A percentile compares a stretch with the other conserved stretches of the same genome.
Conservation (phyloP, 169 alveolate genomes). For the Theileria equi region DNA sequence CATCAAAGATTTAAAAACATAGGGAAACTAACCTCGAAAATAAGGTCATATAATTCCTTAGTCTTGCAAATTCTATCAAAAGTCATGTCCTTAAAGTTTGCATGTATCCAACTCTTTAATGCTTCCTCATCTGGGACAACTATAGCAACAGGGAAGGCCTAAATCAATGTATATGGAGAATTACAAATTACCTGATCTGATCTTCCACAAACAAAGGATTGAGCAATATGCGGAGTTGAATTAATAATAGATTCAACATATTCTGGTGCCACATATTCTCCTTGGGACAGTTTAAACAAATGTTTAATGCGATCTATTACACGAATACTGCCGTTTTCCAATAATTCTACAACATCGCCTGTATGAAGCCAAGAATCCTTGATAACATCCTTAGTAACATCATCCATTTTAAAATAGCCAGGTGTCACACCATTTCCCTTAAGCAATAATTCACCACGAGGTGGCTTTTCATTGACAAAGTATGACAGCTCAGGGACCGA, state of each 20-base stretch:
- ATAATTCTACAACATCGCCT: constrained; percentile 89
- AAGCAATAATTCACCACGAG: constrained; percentile 90
- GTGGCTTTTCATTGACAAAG: constrained; percentile 76
- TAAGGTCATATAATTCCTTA: constrained; percentile 12
- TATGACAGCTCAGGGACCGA: constrained; percentile 92
- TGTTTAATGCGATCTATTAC: constrained; percentile 92
- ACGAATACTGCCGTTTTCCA: constrained; percentile 80
- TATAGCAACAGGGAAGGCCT: constrained; percentile 61
- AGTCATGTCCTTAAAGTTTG: constrained; percentile 9
- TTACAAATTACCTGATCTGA: constrained; percentile 54
- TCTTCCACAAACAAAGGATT: constrained; percentile 71
- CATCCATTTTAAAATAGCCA: constrained; percentile 89
- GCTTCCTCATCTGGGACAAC: constrained; percentile 60
- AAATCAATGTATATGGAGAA: neutral
- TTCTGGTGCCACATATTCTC: constrained; percentile 96
- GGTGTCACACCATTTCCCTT: constrained; percentile 82
- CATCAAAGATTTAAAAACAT: constrained; percentile 46
- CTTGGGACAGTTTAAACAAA: constrained; percentile 93
- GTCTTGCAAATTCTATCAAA: constrained; percentile 18
- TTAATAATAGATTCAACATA: constrained; percentile 78
- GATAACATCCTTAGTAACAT: constrained; percentile 82
- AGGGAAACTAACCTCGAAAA: constrained; percentile 6
- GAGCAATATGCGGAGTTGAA: constrained; percentile 64
- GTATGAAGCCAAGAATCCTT: constrained; percentile 90
- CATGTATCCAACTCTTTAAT: constrained; percentile 42